These are phyloP conservation scores for Colletotrichum nymphaeae DNA, from an alignment of 2,329 filamentous ascomycete species.

Conservation along the genomic window DNA sequence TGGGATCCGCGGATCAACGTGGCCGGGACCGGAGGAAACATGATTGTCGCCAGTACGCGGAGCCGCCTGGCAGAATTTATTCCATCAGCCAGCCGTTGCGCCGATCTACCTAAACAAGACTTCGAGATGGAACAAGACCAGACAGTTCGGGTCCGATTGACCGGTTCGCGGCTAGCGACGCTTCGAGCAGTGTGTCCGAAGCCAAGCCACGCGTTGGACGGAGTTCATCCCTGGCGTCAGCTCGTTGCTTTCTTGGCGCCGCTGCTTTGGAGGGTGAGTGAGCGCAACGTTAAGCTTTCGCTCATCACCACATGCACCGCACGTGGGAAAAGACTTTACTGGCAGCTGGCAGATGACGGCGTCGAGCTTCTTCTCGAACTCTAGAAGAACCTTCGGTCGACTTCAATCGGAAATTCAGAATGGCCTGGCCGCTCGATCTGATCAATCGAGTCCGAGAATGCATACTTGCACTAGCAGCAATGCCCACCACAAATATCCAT, in stretches of 20 bases:
- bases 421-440: not conserved
- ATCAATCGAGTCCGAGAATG: not conserved
- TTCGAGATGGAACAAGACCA: conserved; percentile 2
- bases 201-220: not conserved
- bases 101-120: not conserved
- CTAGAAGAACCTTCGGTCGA: conserved; percentile 2
- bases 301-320: not conserved
- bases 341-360: not conserved
- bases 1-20: not conserved
- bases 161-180: conserved; percentile 8
- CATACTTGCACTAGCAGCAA: not conserved
- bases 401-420: not conserved
- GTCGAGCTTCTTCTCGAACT: conserved; percentile 2
- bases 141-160: too few species aligned
- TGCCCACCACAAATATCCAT: not conserved
- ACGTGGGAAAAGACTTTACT: conserved; percentile 4
- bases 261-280: not conserved
- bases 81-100: not conserved
- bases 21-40: not conserved
- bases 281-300: conserved; percentile 12
- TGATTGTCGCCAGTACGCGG: not conserved
- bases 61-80: not conserved
- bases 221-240: not conserved
- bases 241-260: not conserved
- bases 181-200: conserved; percentile 26